phyloP scores from a whole-genome alignment of 176 grass and related monocot species.

The Carex parvula region DNA sequence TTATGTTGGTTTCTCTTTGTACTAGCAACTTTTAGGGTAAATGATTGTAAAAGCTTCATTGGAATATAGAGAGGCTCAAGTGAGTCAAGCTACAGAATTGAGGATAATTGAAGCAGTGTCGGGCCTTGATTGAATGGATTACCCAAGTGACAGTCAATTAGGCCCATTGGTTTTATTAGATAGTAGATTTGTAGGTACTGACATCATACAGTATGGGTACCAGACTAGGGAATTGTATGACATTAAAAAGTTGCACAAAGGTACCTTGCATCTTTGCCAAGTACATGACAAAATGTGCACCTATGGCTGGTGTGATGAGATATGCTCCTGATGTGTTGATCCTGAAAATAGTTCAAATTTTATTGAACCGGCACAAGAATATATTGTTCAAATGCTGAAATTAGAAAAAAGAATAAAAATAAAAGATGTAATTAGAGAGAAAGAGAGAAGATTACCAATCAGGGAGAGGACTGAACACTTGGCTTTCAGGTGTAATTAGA shows the following conservation, averaged over 20 bases:
- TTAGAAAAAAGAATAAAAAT: too few relatives aligned
- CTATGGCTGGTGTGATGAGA: slow-evolving; percentile 76
- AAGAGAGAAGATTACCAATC: slow-evolving; percentile 53
- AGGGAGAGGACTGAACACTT: slow-evolving; percentile 83
- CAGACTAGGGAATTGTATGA: neutral
- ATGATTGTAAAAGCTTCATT: neutral
- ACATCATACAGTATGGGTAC: neutral
- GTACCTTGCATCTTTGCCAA: slow-evolving; percentile 94
- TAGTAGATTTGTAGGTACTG: neutral
- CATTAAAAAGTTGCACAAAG: neutral
- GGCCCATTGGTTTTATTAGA: neutral
- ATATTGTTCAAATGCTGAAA: slow-evolving; percentile 22
- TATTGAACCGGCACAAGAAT: neutral
- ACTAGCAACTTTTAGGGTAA: neutral
- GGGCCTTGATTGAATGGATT: neutral
- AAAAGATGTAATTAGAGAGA: neutral
- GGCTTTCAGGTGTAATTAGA: slow-evolving; percentile 93
- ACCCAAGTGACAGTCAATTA: neutral
- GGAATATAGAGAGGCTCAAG: neutral
- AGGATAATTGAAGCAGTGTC: neutral
- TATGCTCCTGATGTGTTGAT: slow-evolving; percentile 72
- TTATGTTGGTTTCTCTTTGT: neutral
- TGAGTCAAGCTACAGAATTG: neutral
- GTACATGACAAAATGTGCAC: slow-evolving; percentile 87
- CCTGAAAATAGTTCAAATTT: slow-evolving; percentile 44